phyloP scores from a whole-genome alignment of 352 stramenopile genomes.

The Globisporangium spinosum region DNA sequence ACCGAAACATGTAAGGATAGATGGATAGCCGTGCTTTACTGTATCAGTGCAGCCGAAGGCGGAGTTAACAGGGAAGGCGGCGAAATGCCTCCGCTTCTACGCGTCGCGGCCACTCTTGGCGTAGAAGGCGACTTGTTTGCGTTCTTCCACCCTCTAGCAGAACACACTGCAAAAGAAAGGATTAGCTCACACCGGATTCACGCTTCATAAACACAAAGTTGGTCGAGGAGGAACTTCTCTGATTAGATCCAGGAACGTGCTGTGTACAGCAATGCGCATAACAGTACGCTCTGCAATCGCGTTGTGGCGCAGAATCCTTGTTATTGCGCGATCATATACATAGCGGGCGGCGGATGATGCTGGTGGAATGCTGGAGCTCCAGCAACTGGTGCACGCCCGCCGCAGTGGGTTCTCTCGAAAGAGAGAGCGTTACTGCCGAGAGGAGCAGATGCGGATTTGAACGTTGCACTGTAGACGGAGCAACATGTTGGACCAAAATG shows the following conservation, averaged over 20 bases:
- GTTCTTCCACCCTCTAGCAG: background rate
- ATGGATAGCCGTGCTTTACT: background rate
- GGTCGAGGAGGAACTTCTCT: background rate
- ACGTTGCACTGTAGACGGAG: background rate
- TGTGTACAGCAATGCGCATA: background rate
- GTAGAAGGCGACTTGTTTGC: background rate
- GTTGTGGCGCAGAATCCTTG: background rate
- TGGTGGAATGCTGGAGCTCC: background rate
- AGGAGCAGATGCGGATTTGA: background rate
- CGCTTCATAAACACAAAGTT: background rate
- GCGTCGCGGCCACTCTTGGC: background rate
- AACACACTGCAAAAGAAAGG: background rate
- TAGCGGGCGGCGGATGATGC: background rate
- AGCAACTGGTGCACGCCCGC: background rate
- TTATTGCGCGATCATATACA: background rate
- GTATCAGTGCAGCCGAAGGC: background rate
- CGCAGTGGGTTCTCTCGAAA: background rate
- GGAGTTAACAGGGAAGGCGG: background rate
- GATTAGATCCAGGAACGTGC: background rate
- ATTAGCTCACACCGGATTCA: slow-evolving; percentile 3
- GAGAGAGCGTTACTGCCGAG: background rate
- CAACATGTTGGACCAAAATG: background rate
- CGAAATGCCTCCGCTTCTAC: background rate
- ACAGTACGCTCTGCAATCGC: background rate
- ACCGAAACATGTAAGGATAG: background rate